These are phyloP conservation scores for Craspedostauros australis DNA, from an alignment of 108 stramenopile species.

Conservation along the genomic window DNA sequence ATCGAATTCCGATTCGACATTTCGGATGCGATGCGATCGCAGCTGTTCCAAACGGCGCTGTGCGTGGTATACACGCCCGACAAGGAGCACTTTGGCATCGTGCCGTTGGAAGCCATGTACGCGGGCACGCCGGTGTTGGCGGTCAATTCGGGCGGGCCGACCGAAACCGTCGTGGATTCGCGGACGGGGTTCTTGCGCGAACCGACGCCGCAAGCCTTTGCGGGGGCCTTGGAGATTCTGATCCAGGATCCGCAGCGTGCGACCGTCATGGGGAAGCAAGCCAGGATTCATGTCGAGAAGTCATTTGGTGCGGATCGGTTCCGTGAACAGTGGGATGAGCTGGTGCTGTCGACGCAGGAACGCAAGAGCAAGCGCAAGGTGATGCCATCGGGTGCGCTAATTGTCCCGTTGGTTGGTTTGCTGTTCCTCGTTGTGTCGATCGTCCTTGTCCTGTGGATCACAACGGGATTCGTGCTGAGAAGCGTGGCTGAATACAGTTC, in stretches of 20 bases:
- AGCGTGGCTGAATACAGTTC: too few relatives aligned
- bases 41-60: slow-evolving; percentile 57
- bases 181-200: slow-evolving; percentile 84
- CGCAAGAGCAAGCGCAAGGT: too few relatives aligned
- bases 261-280: slow-evolving; percentile 54
- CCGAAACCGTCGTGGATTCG: slow-evolving; percentile 86
- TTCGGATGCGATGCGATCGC: slow-evolving; percentile 63
- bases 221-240: slow-evolving; percentile 48
- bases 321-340: slow-evolving; percentile 48
- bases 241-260: slow-evolving; percentile 36
- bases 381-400: too few relatives aligned
- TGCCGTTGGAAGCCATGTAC: slow-evolving; percentile 98
- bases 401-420: too few relatives aligned
- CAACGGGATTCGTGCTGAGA: too few relatives aligned
- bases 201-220: slow-evolving; percentile 59
- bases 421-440: too few relatives aligned
- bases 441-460: too few relatives aligned
- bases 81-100: slow-evolving; percentile 98
- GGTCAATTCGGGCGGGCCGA: slow-evolving; percentile 85
- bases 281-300: slow-evolving; percentile 49
- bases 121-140: slow-evolving; percentile 84
- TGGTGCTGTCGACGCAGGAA: slow-evolving; percentile 40
- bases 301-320: slow-evolving; percentile 66
- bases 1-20: slow-evolving; percentile 73
- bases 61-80: slow-evolving; percentile 94